Evolutionary conservation across 148 eudicot species (phyloP).

Genomic region (Agrostemma githago): DNA sequence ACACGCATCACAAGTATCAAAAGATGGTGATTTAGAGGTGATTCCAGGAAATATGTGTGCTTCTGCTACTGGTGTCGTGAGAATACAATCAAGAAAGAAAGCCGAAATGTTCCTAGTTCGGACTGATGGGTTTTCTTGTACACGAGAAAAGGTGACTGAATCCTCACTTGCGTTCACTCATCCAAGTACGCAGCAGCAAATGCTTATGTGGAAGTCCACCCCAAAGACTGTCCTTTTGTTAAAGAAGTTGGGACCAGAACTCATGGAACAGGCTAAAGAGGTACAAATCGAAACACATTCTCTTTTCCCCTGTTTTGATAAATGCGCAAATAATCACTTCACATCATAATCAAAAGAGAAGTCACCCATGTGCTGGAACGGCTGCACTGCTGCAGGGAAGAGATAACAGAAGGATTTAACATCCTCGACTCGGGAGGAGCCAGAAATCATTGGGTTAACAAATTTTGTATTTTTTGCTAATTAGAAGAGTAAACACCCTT

Average conservation of each 20-base stretch:
- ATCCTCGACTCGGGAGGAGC: too few species aligned
- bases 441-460: too few species aligned
- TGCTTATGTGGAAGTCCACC: slow-evolving; percentile 98
- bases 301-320: background rate
- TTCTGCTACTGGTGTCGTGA: slow-evolving; percentile 92
- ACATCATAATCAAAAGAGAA: background rate
- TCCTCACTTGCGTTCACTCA: slow-evolving; percentile 97
- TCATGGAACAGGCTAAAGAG: slow-evolving; percentile 98
- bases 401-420: background rate
- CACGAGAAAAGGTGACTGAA: slow-evolving; percentile 92
- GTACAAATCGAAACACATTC: slow-evolving; percentile 26
- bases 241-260: slow-evolving; percentile 86
- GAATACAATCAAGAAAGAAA: slow-evolving; percentile 91
- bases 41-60: slow-evolving; percentile 86
- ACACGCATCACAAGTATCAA: slow-evolving; percentile 25
- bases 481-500: background rate
- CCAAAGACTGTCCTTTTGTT: slow-evolving; percentile 87
- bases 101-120: slow-evolving; percentile 98
- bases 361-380: background rate
- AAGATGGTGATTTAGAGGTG: slow-evolving; percentile 41
- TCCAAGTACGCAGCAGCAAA: slow-evolving; percentile 99
- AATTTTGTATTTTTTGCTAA: background rate
- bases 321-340: background rate
- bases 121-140: slow-evolving; percentile 93
- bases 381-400: background rate